Base-by-base conservation (phyloP, 768 basidiomycete species). In the Naganishia onofrii region DNA sequence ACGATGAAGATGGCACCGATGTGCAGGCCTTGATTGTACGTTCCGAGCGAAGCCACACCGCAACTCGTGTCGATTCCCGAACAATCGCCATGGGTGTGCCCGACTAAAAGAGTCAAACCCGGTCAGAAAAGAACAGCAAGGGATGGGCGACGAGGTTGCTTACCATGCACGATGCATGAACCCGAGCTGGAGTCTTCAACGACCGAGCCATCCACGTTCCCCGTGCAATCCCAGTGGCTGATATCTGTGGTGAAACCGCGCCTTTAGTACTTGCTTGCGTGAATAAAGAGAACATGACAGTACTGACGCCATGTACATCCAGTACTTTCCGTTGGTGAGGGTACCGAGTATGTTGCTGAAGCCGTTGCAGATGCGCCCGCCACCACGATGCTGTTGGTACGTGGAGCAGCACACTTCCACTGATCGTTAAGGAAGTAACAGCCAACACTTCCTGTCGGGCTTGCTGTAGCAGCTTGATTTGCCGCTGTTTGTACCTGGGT, bases 1-100 rank as follows among this genome's bases (percentile, higher is more conserved):
- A 78, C 70, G 73, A 76, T 75, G 65, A 79, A 79, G 60, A 79
- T 65, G 6, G 75, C 63, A 10, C 71, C 76, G 56, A 79, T 74
- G 67, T 79, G 78, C 5, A 79, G 56, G 31, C 65, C 63, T 68
- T 75, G 72, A 66, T 76, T 72, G 74, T 74, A 79, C 63, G 71
- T 42, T 29, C 44, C 52, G 9, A 56, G 46, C 53, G 23, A 32
- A 38, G 56, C 63, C 13, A 60, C 38, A 10, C 56, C 67, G 38
- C 60, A 68, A 26, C 38, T 53, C 23, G 75, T 75, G 8, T 76
- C 65, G 28, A 70, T 71, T 19, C 75, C 72, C 15, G 74, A 76
- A 55, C 77, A 78, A 66, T 78, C 75, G 17, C 77, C 77, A 60
- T 78, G 77, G 5, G 72, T 75, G 52, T 74, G 75, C 8, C 74